phyloP scores from a whole-genome alignment of 768 basidiomycete species.

The Russula dissimulans region DNA sequence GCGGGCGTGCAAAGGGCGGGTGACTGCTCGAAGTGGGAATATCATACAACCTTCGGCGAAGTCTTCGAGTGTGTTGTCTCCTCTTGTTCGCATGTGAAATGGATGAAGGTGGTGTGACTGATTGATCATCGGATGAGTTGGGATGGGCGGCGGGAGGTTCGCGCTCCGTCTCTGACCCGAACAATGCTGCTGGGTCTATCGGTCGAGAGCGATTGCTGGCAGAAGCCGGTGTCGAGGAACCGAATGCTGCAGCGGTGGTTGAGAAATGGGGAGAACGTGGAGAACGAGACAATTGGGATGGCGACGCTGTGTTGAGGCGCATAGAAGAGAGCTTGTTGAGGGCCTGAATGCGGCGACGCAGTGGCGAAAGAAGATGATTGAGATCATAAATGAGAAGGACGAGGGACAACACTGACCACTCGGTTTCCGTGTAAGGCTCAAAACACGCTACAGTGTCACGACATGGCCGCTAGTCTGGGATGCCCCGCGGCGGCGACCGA shows the following conservation, averaged over 20 bases:
- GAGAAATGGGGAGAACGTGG: constrained; percentile 25
- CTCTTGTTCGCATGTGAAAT: too few relatives aligned
- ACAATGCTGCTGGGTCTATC: constrained; percentile 27
- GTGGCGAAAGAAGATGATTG: neutral
- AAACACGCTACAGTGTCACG: constrained; percentile 55
- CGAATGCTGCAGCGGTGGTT: constrained; percentile 22
- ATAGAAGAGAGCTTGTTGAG: constrained; percentile 47
- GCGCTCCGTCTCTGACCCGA: constrained; percentile 78
- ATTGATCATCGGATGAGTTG: constrained; percentile 32
- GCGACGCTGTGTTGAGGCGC: constrained; percentile 50
- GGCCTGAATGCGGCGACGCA: neutral
- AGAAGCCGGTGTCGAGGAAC: constrained; percentile 26
- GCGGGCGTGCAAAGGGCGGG: too few relatives aligned
- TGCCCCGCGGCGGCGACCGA: constrained; percentile 25
- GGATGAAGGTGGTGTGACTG: constrained; percentile 32
- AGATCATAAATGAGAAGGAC: neutral
- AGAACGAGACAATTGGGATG: constrained; percentile 30
- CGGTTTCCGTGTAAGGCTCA: constrained; percentile 64
- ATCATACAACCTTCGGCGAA: too few relatives aligned
- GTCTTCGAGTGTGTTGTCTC: too few relatives aligned
- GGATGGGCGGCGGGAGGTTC: constrained; percentile 33
- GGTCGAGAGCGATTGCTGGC: constrained; percentile 28
- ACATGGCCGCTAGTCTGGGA: constrained; percentile 41
- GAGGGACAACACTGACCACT: constrained; percentile 42
- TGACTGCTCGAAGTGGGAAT: too few relatives aligned